A percentile compares a stretch with the other conserved stretches of the same genome.
Conservation (phyloP, 495 filamentous ascomycete genomes). For the Glarea lozoyensis region DNA sequence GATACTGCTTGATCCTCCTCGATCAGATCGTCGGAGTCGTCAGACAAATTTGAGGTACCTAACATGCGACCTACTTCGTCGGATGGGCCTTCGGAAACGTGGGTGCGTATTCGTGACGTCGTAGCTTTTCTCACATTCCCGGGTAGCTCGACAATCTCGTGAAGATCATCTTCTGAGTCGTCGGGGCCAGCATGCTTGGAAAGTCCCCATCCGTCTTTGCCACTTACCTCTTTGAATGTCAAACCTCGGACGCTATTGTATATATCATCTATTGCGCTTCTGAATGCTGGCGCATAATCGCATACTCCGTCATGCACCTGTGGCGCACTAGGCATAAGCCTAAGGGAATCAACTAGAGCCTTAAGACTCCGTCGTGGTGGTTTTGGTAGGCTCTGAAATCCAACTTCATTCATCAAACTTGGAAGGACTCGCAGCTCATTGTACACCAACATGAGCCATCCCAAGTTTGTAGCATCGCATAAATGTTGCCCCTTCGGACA, state of each 20-base stretch:
- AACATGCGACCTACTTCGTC: no score
- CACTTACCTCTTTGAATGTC: constrained; percentile 25
- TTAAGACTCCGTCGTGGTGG: constrained; percentile 21
- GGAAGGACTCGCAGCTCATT: constrained; percentile 27
- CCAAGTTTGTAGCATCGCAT: constrained; percentile 34
- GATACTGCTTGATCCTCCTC: no score
- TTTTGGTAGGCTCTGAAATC: constrained; percentile 9
- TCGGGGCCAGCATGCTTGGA: constrained; percentile 16
- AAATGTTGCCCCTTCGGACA: constrained; percentile 27
- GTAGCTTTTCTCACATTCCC: no score
- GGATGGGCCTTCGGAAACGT: no score
- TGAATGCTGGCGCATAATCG: constrained; percentile 30
- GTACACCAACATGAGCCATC: constrained; percentile 32
- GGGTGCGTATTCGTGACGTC: no score
- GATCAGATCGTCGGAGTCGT: no score
- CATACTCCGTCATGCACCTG: constrained; percentile 27
- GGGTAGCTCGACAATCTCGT: no score
- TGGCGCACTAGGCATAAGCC: constrained; percentile 25
- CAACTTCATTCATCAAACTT: constrained; percentile 12
- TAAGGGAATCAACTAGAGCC: constrained; percentile 24
- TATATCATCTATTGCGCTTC: constrained; percentile 28
- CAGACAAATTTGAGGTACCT: no score
- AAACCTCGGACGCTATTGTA: constrained; percentile 30
- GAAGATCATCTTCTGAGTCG: no score
- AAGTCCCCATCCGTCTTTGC: constrained; percentile 25